Conservation (phyloP, 768 basidiomycete genomes). For the Collybia nuda region DNA sequence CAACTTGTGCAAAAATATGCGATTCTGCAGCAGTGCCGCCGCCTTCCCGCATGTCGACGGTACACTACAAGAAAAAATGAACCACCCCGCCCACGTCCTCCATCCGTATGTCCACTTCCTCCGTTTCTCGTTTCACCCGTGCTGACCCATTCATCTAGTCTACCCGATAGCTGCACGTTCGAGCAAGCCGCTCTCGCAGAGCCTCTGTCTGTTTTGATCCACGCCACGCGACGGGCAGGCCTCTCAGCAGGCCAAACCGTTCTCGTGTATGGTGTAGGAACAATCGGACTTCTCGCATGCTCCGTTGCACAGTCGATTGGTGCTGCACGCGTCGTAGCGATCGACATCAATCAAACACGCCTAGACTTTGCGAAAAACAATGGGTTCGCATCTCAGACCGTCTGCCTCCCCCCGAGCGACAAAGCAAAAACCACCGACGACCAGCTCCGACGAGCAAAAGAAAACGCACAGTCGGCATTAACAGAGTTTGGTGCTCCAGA, state of each 20-base stretch:
- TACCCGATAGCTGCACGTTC: constrained; percentile 75
- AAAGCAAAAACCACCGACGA: constrained; percentile 56
- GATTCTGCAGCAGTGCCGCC: constrained; percentile 88
- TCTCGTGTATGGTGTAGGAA: constrained; percentile 89
- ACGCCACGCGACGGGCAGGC: constrained; percentile 49
- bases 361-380: constrained; percentile 74
- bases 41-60: constrained; percentile 93
- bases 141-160: constrained; percentile 32
- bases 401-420: constrained; percentile 54
- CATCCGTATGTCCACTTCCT: constrained; percentile 67
- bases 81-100: constrained; percentile 83
- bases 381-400: constrained; percentile 77
- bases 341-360: constrained; percentile 84
- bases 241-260: constrained; percentile 60
- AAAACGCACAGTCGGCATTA: constrained; percentile 51
- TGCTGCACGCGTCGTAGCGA: constrained; percentile 68
- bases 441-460: constrained; percentile 59
- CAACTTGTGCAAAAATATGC: constrained; percentile 89
- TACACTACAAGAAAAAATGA: constrained; percentile 84
- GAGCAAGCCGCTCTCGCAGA: constrained; percentile 89
- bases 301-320: constrained; percentile 74
- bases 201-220: constrained; percentile 88
- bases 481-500: constrained; percentile 57
- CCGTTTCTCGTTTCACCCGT: constrained; percentile 1
- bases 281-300: constrained; percentile 90